Base-by-base conservation (phyloP, 768 basidiomycete species). In the Mycena chlorophos region DNA sequence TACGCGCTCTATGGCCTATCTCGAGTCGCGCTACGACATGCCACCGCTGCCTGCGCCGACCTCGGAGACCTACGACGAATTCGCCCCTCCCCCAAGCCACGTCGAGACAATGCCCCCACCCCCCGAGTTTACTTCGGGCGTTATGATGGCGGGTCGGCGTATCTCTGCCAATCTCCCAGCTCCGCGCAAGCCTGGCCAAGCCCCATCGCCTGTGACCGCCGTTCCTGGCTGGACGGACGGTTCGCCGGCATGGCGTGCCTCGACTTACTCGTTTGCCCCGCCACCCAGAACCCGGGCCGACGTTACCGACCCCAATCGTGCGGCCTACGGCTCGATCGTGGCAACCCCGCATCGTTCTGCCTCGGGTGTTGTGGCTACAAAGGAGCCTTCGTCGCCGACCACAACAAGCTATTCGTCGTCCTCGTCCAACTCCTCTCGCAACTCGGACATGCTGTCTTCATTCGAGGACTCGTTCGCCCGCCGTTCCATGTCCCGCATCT, bases 191-290 rank as follows among this genome's bases (percentile, higher is more conserved):
- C 74, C 76, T 56, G 65, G 66, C 5, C 64, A 74, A 30, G 62
- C 66, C 2, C 62, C 69, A 14, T 63, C 65, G 8, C 73, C 75
- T 2, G 73, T 70, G 43, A 75, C 75, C 22, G 69, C 73, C 5
- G 78, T 87, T 27, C 82, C 84, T 0, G 87, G 87, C 14, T 88
- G 87, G 87, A 86, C 80, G 2, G 87, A 88, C 57, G 82, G 83
- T 49, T 78, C 76, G 22, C 74, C 82, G 52, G 83, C 81, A 0
- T 89, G 87, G 87, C 82, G 87, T n/a, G 73, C 84, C 0, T 73
- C 75, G 3, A 78, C 87, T 1, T 89, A 89, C 68, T 76, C 74
- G 50, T 74, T 85, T 55, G 66, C 77, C 2, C 64, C 78, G 2
- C 78, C 77, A 6, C 71, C 74, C 47, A 65, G 71, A 37, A 56